Conservation (phyloP, 2,329 filamentous ascomycete species). For the Tolypocladium album region DNA sequence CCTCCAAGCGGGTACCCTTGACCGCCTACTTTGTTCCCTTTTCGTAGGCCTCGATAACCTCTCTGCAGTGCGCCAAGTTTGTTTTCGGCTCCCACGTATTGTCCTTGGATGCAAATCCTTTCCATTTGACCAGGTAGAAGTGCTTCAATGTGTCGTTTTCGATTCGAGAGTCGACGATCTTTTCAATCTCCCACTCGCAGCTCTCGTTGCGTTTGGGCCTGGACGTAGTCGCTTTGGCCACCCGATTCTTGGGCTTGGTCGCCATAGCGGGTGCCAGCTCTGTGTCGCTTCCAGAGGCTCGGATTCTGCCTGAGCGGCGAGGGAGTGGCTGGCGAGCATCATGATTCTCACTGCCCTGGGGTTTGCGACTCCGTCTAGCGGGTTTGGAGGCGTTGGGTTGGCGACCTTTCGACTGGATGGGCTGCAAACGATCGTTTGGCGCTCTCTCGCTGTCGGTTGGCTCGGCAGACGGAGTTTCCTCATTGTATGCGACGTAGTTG, state of each 20-base stretch:
- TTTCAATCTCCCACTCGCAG: constrained; percentile 35
- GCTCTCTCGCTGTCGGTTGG: not conserved
- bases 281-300: not conserved
- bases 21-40: not conserved
- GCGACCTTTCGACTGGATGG: too few relatives aligned
- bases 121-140: constrained; percentile 43
- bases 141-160: constrained; percentile 25
- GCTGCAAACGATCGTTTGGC: not conserved
- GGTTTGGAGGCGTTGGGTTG: too few relatives aligned
- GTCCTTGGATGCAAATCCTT: constrained; percentile 28
- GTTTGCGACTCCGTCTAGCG: not conserved
- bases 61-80: constrained; percentile 29
- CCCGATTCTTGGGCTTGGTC: constrained; percentile 6
- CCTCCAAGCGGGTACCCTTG: too few relatives aligned
- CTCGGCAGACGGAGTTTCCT: not conserved
- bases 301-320: not conserved
- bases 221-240: constrained; percentile 2
- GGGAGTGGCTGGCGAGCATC: not conserved
- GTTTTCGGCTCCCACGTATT: constrained; percentile 44
- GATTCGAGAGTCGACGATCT: constrained; percentile 29
- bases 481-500: not conserved
- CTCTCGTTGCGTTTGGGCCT: not conserved
- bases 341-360: not conserved
- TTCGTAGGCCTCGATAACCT: constrained; percentile 26
- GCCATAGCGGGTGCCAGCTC: constrained; percentile 1